A percentile compares a stretch with the other conserved stretches of the same genome.
Conservation (phyloP, 371 early-diverging fungal genomes). For the Cladochytrium tenue region DNA sequence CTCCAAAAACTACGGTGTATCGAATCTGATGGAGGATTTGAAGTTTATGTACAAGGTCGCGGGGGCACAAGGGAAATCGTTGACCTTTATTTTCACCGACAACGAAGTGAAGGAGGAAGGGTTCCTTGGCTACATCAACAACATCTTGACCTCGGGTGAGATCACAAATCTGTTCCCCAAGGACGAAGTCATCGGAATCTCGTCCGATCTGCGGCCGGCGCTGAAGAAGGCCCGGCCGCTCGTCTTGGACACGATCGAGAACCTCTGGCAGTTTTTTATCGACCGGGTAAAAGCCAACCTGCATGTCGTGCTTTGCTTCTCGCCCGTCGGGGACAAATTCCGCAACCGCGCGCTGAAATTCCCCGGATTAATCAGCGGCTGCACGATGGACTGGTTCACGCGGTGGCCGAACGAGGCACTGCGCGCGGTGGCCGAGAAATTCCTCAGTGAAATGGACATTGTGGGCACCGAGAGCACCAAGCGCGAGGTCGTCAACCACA, state of each 20-base stretch:
- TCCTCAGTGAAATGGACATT: constrained; percentile 56
- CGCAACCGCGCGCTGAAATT: constrained; percentile 56
- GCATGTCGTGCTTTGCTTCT: constrained; percentile 57
- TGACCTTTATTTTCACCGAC: constrained; percentile 55
- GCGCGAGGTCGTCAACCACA: constrained; percentile 56
- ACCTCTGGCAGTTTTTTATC: constrained; percentile 49
- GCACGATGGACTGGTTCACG: constrained; percentile 61
- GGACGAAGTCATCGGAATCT: constrained; percentile 55
- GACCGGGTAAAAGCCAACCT: constrained; percentile 52
- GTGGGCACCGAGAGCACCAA: constrained; percentile 49
- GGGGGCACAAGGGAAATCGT: constrained; percentile 48
- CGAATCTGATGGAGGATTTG: constrained; percentile 58
- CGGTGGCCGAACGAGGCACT: constrained; percentile 64
- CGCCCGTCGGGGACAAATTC: constrained; percentile 59
- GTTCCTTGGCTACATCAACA: constrained; percentile 53
- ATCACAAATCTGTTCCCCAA: constrained; percentile 50
- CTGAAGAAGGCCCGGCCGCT: constrained; percentile 56
- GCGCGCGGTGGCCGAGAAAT: constrained; percentile 53
- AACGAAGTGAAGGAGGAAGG: constrained; percentile 38
- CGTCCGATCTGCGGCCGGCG: constrained; percentile 28
- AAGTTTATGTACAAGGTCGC: constrained; percentile 48
- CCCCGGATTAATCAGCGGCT: constrained; percentile 55
- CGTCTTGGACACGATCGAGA: constrained; percentile 55
- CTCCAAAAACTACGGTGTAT: constrained; percentile 53
- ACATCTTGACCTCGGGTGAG: constrained; percentile 57